Evolutionary conservation across 2,329 filamentous ascomycete species (phyloP), one percentile per base, ranked within the genome.

Genomic region (Cryphonectria parasitica): DNA sequence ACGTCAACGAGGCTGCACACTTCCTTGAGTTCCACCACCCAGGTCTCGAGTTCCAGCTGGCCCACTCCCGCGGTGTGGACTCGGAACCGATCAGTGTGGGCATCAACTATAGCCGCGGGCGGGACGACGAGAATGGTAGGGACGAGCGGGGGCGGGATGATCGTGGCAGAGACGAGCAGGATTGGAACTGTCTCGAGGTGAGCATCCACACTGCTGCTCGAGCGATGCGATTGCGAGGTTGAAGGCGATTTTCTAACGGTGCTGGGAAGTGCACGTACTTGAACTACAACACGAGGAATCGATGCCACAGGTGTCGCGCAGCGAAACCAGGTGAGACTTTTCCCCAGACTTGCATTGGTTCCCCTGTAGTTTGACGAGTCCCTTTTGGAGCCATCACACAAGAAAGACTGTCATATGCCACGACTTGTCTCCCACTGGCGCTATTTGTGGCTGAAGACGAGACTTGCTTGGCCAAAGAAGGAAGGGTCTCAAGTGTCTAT

Each of bases 221-320:
- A 62, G 31, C 31, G 8, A 34, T 13, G n/a, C 34, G 2, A 36
- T 19, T 28, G 11, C 7, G 39, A 43, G 61, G 36, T 36, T 15
- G 22, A 19, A 25, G 22, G 3, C 17, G 36, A 41, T 41, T 25
- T 41, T 31, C 64, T 72, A 49, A 72, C 49, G 11, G 17, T 64
- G 2, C 10, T 63, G 22, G 5, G 10, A 65, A 89, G 88, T 89
- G 87, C 77, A 79, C 81, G 36, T 81, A 86, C 70, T 79, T 85
- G 68, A 91, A 90, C 75, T 90, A 86, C 74, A 81, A 87, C 6
- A 84, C 85, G 63, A 83, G 88, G 60, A 79, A 81, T 19, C 81
- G 84, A 69, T 91, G 89, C 75, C 89, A 87, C 76, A 84, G 87
- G 61, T 91, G 89, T 76, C 86, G 88, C 75, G 82, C 83, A 13